Evolutionary conservation across 768 basidiomycete genomes (phyloP).

Genomic region (Trametes maxima): DNA sequence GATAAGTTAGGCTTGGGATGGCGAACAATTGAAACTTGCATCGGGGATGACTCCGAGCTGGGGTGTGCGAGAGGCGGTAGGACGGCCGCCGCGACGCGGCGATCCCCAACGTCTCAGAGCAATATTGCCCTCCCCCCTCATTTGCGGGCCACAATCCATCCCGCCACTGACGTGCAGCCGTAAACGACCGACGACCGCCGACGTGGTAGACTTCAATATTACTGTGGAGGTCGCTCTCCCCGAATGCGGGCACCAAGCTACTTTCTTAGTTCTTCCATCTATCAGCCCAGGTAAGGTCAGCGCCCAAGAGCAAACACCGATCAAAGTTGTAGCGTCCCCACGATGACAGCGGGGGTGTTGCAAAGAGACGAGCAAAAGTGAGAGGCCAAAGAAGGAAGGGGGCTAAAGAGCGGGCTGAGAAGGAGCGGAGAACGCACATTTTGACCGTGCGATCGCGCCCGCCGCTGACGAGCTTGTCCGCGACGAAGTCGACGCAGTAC

Average conservation of each 20-base stretch:
- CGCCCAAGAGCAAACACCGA: background rate
- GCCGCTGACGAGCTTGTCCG: conserved; percentile 99
- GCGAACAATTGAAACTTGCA: no score
- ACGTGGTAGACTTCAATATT: no score
- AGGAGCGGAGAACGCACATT: conserved; percentile 61
- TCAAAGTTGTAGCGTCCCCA: background rate
- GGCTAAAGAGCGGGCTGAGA: background rate
- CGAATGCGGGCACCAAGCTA: no score
- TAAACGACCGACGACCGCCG: no score
- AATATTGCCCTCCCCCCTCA: background rate
- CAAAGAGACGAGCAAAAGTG: background rate
- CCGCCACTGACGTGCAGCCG: no score
- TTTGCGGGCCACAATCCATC: no score
- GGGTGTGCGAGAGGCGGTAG: no score
- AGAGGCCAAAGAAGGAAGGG: background rate
- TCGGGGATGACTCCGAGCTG: no score
- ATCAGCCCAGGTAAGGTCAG: conserved; percentile 1
- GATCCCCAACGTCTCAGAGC: background rate
- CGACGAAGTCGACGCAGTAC: conserved; percentile 98
- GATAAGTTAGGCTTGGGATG: no score
- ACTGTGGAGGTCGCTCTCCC: no score
- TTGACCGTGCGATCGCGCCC: conserved; percentile 90
- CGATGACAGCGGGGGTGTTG: background rate
- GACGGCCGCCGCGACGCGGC: no score
- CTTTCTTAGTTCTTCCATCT: conserved; percentile 21